phyloP scores from a whole-genome alignment of 176 grass and related monocot genomes.

The Paspalum vaginatum region DNA sequence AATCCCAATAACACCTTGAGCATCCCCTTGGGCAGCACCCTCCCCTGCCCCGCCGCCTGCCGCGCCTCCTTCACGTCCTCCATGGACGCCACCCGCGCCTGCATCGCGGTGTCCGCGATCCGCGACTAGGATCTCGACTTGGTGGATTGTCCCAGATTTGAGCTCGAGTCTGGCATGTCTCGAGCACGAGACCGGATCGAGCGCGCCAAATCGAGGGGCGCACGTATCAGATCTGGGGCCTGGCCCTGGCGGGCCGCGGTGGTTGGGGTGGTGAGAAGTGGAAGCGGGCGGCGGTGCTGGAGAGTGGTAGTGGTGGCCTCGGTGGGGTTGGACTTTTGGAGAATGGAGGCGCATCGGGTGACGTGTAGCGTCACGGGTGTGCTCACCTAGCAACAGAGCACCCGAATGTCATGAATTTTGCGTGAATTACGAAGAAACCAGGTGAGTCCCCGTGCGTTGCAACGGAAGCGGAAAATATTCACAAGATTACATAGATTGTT shows the following conservation, averaged over 20 bases:
- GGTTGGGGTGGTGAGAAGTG: constrained; percentile 31
- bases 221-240: constrained; percentile 46
- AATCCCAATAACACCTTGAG: constrained; percentile 75
- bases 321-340: neutral
- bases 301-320: neutral
- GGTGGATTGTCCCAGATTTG: constrained; percentile 37
- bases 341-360: neutral
- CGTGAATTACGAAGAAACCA: no score
- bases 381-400: neutral
- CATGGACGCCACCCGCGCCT: constrained; percentile 67
- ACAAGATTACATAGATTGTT: no score
- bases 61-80: constrained; percentile 85
- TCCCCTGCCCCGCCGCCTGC: constrained; percentile 47
- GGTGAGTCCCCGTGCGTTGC: no score
- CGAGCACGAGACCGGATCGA: constrained; percentile 34
- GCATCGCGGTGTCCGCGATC: constrained; percentile 46
- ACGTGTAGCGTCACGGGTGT: constrained; percentile 35
- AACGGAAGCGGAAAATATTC: no score
- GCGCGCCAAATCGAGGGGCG: constrained; percentile 38
- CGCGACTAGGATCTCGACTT: neutral
- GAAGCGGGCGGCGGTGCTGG: constrained; percentile 9
- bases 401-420: no score
- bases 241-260: constrained; percentile 12
- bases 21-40: constrained; percentile 54
- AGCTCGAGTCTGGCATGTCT: constrained; percentile 39